These are phyloP conservation scores for Westerdykella sp. DNA, from an alignment of 2,329 filamentous ascomycete species.

Conservation along the genomic window DNA sequence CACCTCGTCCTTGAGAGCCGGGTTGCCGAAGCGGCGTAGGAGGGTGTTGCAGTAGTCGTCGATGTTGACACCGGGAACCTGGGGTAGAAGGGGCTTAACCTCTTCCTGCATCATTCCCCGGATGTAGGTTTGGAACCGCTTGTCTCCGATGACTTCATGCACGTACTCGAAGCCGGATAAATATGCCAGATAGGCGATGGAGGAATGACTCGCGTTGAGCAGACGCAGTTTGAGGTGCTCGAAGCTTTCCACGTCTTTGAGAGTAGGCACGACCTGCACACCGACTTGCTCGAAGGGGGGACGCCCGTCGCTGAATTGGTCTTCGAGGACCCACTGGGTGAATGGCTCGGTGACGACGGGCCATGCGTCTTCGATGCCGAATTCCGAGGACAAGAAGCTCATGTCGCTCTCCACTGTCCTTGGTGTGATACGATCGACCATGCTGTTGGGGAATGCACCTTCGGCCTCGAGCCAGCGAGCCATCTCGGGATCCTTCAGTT, in stretches of 20 bases:
- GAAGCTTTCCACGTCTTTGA: conserved; percentile 23
- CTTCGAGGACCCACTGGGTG: conserved; percentile 26
- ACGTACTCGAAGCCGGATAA: conserved; percentile 23
- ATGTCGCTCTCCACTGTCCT: conserved; percentile 20
- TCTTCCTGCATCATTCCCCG: conserved; percentile 27
- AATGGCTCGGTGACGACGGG: conserved; percentile 26
- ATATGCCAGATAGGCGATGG: conserved; percentile 23
- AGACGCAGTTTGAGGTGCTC: conserved; percentile 26
- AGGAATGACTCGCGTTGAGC: conserved; percentile 22
- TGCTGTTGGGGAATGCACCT: conserved; percentile 27
- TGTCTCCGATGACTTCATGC: conserved; percentile 22
- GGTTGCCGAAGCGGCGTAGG: conserved; percentile 22
- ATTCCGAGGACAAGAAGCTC: conserved; percentile 14
- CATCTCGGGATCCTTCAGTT: conserved; percentile 18
- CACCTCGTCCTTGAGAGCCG: conserved; percentile 24
- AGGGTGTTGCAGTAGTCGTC: conserved; percentile 25
- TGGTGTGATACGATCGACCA: conserved; percentile 28
- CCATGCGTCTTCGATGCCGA: conserved; percentile 22
- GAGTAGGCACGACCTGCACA: conserved; percentile 23
- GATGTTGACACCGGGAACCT: conserved; percentile 22
- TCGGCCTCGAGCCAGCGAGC: conserved; percentile 22
- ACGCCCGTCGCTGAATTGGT: conserved; percentile 24
- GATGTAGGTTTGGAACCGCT: conserved; percentile 20
- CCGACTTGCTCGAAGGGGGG: conserved; percentile 25
- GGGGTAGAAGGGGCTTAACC: conserved; percentile 23